Percentiles rank a stretch among this genome's conserved stretches.
phyloP scores from a whole-genome alignment of 2,329 filamentous ascomycete genomes.

The Davidsoniella australis region DNA sequence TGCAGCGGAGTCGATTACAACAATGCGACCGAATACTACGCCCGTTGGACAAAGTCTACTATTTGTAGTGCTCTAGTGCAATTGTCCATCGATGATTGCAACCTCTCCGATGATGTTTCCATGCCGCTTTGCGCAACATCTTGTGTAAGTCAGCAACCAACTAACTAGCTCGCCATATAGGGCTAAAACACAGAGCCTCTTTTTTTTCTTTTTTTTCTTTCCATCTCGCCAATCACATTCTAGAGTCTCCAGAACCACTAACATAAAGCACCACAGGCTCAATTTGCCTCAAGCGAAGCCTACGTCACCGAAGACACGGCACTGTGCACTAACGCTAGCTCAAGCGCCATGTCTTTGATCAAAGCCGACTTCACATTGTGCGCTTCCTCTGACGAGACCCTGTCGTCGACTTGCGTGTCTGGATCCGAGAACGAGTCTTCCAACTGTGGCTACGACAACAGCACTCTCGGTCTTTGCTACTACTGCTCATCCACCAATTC shows the following conservation, averaged over 20 bases:
- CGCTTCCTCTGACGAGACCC: conserved; percentile 60
- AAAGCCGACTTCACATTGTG: conserved; percentile 87
- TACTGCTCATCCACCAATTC: conserved; percentile 75
- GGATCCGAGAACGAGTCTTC: conserved; percentile 65
- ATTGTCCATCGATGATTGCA: conserved; percentile 59
- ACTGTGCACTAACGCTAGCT: conserved; percentile 51
- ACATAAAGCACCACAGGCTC: conserved; percentile 35
- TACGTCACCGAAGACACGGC: conserved; percentile 57
- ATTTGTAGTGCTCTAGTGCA: conserved; percentile 91
- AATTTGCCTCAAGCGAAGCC: conserved; percentile 78
- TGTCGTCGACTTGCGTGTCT: conserved; percentile 57
- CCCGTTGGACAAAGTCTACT: conserved; percentile 79
- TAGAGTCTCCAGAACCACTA: not conserved
- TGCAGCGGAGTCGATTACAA: conserved; percentile 61
- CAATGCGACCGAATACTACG: conserved; percentile 70
- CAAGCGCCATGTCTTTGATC: conserved; percentile 57
- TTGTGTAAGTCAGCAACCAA: conserved; percentile 44
- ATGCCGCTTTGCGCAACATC: conserved; percentile 74
- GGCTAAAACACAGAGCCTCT: not conserved
- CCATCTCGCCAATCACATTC: no score
- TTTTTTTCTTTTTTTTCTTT: not conserved
- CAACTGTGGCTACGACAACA: conserved; percentile 71
- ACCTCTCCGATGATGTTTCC: conserved; percentile 44
- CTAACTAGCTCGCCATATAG: not conserved
- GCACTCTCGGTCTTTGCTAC: conserved; percentile 60